phyloP scores from a whole-genome alignment of 2,329 filamentous ascomycete genomes.

The Fusarium torulosum region DNA sequence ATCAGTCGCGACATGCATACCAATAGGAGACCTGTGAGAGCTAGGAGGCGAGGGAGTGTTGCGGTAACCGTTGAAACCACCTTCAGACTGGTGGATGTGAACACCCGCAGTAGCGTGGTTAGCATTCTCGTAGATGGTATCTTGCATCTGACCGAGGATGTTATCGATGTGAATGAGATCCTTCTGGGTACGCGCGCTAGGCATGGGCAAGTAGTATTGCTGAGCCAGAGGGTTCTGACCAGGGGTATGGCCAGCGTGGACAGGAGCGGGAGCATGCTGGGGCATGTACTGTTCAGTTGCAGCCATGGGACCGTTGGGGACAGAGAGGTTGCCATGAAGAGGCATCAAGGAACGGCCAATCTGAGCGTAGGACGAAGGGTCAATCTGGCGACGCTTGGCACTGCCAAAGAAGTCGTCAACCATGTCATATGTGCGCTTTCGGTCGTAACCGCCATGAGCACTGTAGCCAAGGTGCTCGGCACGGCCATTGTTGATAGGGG shows the following conservation, averaged over 20 bases:
- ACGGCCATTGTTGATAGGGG: slow-evolving; percentile 66
- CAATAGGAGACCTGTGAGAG: slow-evolving; percentile 54
- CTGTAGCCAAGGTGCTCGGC: slow-evolving; percentile 75
- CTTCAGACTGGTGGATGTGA: slow-evolving; percentile 79
- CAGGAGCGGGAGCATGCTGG: slow-evolving; percentile 56
- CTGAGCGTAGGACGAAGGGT: slow-evolving; percentile 89
- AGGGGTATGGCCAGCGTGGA: slow-evolving; percentile 68
- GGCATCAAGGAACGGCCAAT: slow-evolving; percentile 90
- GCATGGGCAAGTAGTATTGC: slow-evolving; percentile 89
- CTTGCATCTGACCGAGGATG: slow-evolving; percentile 95
- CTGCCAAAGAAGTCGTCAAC: slow-evolving; percentile 95
- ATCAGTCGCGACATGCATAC: slow-evolving; percentile 53
- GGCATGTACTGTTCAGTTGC: slow-evolving; percentile 68
- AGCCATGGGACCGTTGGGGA: slow-evolving; percentile 65
- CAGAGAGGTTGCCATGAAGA: slow-evolving; percentile 77
- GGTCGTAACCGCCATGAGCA: slow-evolving; percentile 70
- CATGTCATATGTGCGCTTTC: slow-evolving; percentile 88
- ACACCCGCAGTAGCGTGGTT: slow-evolving; percentile 84
- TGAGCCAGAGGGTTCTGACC: slow-evolving; percentile 71
- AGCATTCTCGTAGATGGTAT: slow-evolving; percentile 94
- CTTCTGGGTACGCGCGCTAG: slow-evolving; percentile 90
- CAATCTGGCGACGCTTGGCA: slow-evolving; percentile 90
- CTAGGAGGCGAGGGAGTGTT: slow-evolving; percentile 67
- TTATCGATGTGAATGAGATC: slow-evolving; percentile 95
- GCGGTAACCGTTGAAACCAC: slow-evolving; percentile 69